Conservation (phyloP, 2,329 filamentous ascomycete genomes). For the Aspergillus sp. region DNA sequence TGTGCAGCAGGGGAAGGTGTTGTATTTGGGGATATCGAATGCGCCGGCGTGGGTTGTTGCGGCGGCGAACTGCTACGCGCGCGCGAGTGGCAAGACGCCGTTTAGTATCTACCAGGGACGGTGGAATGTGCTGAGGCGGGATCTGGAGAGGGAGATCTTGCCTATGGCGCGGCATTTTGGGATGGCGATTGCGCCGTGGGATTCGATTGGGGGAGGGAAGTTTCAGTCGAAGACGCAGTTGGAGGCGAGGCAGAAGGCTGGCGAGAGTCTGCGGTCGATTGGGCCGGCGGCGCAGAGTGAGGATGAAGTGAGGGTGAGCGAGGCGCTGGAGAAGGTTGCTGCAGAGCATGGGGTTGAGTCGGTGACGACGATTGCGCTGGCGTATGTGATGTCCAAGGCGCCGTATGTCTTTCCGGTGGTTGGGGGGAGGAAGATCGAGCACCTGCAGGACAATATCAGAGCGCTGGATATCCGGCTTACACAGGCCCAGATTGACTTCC, state of each 20-base stretch:
- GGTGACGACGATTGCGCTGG: conserved; percentile 65
- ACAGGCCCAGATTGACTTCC: conserved; percentile 61
- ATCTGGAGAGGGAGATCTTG: conserved; percentile 44
- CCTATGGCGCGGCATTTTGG: conserved; percentile 42
- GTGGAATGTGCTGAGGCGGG: conserved; percentile 39
- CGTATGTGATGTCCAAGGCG: conserved; percentile 71
- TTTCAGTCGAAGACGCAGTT: conserved; percentile 51
- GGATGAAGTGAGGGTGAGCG: conserved; percentile 52
- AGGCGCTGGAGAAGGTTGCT: conserved; percentile 60
- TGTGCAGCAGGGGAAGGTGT: conserved; percentile 41
- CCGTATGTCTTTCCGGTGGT: conserved; percentile 73
- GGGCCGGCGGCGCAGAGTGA: conserved; percentile 42
- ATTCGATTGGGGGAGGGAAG: conserved; percentile 53
- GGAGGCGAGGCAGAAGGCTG: conserved; percentile 43
- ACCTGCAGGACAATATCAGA: conserved; percentile 69
- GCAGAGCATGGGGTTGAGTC: conserved; percentile 53
- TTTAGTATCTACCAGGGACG: conserved; percentile 42
- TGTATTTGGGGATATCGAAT: conserved; percentile 44
- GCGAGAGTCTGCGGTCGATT: conserved; percentile 40
- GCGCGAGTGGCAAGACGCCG: conserved; percentile 37
- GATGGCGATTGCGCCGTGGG: conserved; percentile 58
- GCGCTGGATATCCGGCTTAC: conserved; percentile 61
- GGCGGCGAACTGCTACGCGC: conserved; percentile 41
- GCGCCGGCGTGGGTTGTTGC: conserved; percentile 42
- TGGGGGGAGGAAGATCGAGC: conserved; percentile 67